A percentile compares a stretch with the other conserved stretches of the same genome.
Evolutionary conservation across 768 basidiomycete genomes (phyloP).

Genomic region (Thelephora aurantiotincta): DNA sequence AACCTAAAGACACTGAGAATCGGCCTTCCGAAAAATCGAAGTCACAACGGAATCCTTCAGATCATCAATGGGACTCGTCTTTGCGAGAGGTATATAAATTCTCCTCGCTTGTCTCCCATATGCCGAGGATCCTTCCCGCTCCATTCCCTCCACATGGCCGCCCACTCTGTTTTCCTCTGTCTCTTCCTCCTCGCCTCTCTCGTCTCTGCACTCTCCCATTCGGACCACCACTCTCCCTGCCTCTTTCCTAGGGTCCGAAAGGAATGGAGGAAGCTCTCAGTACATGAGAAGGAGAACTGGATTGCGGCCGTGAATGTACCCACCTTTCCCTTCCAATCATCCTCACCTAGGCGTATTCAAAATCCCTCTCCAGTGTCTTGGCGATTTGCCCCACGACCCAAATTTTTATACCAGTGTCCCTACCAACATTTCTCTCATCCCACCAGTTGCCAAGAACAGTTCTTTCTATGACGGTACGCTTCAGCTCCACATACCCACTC

Average conservation of each 20-base stretch:
- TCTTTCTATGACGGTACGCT: constrained; percentile 3
- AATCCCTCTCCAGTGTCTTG: not conserved
- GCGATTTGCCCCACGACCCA: not conserved
- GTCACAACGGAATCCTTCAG: too few relatives aligned
- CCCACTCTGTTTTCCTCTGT: too few relatives aligned
- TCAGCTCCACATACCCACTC: not conserved
- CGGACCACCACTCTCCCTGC: constrained; percentile 2
- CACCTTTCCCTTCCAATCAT: not conserved
- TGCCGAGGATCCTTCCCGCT: too few relatives aligned
- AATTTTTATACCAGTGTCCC: not conserved
- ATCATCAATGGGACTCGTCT: too few relatives aligned
- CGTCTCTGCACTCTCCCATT: too few relatives aligned
- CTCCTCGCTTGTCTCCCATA: too few relatives aligned
- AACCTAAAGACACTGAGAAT: too few relatives aligned
- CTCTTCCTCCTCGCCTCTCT: too few relatives aligned
- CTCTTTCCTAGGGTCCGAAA: constrained; percentile 9
- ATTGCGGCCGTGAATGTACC: constrained; percentile 12
- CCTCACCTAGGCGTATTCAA: too few relatives aligned
- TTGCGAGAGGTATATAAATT: too few relatives aligned
- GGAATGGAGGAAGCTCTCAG: constrained; percentile 11
- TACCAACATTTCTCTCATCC: not conserved
- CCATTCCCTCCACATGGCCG: too few relatives aligned
- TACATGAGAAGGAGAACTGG: constrained; percentile 9
- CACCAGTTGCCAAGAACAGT: not conserved
- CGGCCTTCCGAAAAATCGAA: too few relatives aligned